Conservation (phyloP, 306 rosid genomes). For the Dryas octopetala region DNA sequence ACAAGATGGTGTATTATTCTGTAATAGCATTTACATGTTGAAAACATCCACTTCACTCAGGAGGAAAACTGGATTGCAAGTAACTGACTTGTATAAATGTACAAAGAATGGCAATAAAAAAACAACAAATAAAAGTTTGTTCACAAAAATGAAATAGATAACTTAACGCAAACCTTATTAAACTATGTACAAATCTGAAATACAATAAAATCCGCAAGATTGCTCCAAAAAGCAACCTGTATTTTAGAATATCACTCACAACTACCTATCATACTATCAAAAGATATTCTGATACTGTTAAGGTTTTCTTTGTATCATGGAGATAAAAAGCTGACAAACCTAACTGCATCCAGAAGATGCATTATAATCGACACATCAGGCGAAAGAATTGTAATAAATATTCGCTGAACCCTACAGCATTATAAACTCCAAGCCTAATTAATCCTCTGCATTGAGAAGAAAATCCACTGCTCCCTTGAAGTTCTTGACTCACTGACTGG, state of each 20-base stretch:
- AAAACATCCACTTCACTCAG: too few species aligned
- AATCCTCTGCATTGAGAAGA: not conserved
- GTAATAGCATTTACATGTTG: too few species aligned
- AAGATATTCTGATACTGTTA: not conserved
- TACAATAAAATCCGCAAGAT: not conserved
- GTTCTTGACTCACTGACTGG: not conserved
- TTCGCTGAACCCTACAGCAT: not conserved
- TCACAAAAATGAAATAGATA: not conserved
- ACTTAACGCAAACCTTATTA: not conserved
- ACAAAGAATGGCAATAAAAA: not conserved
- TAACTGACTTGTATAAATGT: not conserved
- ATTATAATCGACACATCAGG: not conserved
- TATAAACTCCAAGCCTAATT: not conserved
- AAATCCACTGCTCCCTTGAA: not conserved
- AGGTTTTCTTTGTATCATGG: not conserved
- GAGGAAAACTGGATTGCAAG: too few species aligned
- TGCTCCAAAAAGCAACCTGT: not conserved
- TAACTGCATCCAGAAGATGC: not conserved
- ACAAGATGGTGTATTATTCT: too few species aligned
- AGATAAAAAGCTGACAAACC: not conserved
- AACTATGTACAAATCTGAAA: not conserved
- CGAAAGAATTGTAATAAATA: not conserved
- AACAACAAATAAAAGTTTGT: not conserved
- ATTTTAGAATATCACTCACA: not conserved
- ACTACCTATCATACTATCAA: not conserved